Conservation (phyloP, 805 yeast species). For the Wickerhamomyces alni region DNA sequence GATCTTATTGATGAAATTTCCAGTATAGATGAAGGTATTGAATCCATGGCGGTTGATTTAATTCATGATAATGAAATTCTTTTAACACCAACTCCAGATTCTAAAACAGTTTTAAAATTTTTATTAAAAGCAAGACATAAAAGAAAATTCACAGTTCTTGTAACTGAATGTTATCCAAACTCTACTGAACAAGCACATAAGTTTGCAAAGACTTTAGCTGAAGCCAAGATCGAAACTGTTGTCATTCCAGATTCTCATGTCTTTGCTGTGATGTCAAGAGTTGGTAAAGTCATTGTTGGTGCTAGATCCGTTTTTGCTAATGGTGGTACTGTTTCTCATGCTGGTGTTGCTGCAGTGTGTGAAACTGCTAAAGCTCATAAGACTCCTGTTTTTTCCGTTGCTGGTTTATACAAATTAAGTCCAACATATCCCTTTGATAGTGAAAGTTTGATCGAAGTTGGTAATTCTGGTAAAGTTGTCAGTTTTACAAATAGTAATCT, state of each 20-base stretch:
- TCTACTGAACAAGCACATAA: constrained; percentile 69
- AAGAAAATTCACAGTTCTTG: constrained; percentile 86
- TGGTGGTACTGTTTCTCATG: constrained; percentile 86
- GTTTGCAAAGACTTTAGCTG: constrained; percentile 74
- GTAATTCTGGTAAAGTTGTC: constrained; percentile 86
- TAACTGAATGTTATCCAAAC: constrained; percentile 90
- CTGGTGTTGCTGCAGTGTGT: constrained; percentile 90
- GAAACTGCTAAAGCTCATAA: constrained; percentile 93
- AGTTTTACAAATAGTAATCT: constrained; percentile 65
- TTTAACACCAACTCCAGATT: constrained; percentile 91
- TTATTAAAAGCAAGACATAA: constrained; percentile 80
- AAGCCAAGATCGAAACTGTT: constrained; percentile 83
- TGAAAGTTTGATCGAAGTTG: constrained; percentile 84
- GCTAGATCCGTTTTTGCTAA: constrained; percentile 91
- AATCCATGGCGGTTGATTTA: constrained; percentile 84
- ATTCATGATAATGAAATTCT: constrained; percentile 87
- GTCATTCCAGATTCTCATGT: constrained; percentile 90
- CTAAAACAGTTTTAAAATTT: constrained; percentile 83
- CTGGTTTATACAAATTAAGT: constrained; percentile 88
- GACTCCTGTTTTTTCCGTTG: constrained; percentile 95
- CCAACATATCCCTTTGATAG: constrained; percentile 82
- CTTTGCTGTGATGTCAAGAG: constrained; percentile 94
- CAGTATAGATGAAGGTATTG: constrained; percentile 85
- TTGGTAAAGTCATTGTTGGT: constrained; percentile 92
- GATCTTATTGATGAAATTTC: constrained; percentile 89